Conservation (phyloP, 163 green algal species). For the Trebouxiophyceae sp. region DNA sequence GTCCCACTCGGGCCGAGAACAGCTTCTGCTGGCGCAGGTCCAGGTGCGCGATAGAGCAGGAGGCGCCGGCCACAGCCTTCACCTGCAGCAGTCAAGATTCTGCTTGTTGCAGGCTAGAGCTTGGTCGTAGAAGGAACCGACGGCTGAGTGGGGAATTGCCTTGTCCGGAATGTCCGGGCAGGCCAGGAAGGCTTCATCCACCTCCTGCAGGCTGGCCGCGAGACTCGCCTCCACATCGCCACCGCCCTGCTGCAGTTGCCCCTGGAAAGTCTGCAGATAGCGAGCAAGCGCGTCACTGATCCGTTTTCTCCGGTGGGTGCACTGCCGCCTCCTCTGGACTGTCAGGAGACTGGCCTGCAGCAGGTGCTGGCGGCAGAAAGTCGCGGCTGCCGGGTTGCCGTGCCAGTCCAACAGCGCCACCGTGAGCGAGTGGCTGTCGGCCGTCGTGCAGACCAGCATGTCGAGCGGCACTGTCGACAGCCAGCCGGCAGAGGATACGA, state of each 20-base stretch:
- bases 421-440: too few relatives aligned
- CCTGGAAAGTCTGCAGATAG: not conserved
- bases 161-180: not conserved
- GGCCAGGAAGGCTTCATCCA: constrained; percentile 30
- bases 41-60: not conserved
- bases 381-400: too few relatives aligned
- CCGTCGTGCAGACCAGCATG: too few relatives aligned
- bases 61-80: constrained; percentile 2
- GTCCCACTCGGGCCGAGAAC: not conserved
- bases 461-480: too few relatives aligned
- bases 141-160: not conserved
- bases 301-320: too few relatives aligned
- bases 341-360: too few relatives aligned
- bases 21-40: constrained; percentile 6
- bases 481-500: too few relatives aligned
- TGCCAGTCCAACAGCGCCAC: too few relatives aligned
- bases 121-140: not conserved
- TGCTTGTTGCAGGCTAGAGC: constrained; percentile 1
- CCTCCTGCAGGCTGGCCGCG: too few relatives aligned
- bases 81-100: not conserved
- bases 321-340: too few relatives aligned
- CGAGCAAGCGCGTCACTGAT: too few relatives aligned
- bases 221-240: not conserved
- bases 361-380: too few relatives aligned
- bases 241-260: not conserved